Evolutionary conservation across 108 stramenopile genomes (phyloP).

Genomic region (Fragilaria radians): DNA sequence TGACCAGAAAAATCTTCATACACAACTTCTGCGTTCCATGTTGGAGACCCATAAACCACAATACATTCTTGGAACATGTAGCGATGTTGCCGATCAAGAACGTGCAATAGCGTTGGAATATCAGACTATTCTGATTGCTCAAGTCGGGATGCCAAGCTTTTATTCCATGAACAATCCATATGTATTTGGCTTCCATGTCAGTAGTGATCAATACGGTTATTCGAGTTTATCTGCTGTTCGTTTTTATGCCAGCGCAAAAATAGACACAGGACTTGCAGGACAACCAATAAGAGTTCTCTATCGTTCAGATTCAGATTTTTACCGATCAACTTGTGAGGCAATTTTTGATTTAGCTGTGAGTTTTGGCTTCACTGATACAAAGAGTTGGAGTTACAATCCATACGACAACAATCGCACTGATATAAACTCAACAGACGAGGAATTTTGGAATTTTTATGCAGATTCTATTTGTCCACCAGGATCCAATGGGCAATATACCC

Average conservation of each 20-base stretch:
- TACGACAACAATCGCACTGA: slow-evolving; percentile 20
- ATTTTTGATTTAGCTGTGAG: slow-evolving; percentile 12
- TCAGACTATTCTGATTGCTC: slow-evolving; percentile 32
- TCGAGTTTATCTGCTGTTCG: not conserved
- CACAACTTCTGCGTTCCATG: slow-evolving; percentile 9
- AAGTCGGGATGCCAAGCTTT: slow-evolving; percentile 47
- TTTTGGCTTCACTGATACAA: slow-evolving; percentile 20
- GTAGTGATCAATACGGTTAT: slow-evolving; percentile 28
- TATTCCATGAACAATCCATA: slow-evolving; percentile 31
- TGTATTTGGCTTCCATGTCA: slow-evolving; percentile 54
- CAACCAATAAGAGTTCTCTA: slow-evolving; percentile 31
- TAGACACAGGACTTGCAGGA: slow-evolving; percentile 7
- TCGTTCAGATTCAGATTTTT: slow-evolving; percentile 34
- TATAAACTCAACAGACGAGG: slow-evolving; percentile 22
- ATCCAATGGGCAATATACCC: slow-evolving; percentile 10
- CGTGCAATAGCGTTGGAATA: slow-evolving; percentile 20
- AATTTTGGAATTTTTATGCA: slow-evolving; percentile 25
- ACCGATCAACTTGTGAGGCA: slow-evolving; percentile 35
- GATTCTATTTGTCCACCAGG: slow-evolving; percentile 24
- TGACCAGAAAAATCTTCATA: slow-evolving; percentile 25
- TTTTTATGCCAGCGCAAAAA: not conserved
- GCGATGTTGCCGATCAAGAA: slow-evolving; percentile 22
- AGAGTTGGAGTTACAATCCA: slow-evolving; percentile 25
- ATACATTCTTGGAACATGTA: slow-evolving; percentile 45
- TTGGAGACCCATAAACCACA: slow-evolving; percentile 18